Evolutionary conservation across 306 rosid genomes (phyloP).

Genomic region (Inga leiocalycina): DNA sequence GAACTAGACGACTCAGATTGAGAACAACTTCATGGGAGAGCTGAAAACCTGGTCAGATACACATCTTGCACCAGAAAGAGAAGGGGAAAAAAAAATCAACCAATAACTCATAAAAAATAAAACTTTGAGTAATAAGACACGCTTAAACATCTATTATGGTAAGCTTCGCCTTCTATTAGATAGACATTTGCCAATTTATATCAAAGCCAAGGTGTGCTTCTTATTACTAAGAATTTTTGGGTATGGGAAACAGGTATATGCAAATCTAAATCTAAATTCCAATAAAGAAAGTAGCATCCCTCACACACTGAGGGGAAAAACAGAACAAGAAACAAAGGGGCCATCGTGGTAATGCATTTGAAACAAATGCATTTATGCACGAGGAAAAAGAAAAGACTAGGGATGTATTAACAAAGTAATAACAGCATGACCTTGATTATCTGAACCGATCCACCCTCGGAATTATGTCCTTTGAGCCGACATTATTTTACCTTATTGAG

Average conservation of each 20-base stretch:
- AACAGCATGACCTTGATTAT: slow-evolving; percentile 17
- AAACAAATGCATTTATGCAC: slow-evolving; percentile 44
- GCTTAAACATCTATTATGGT: neutral
- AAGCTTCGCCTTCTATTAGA: neutral
- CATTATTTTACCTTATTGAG: slow-evolving; percentile 71
- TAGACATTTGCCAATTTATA: neutral
- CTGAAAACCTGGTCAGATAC: neutral
- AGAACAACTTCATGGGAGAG: neutral
- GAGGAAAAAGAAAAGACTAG: slow-evolving; percentile 44
- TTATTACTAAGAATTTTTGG: neutral
- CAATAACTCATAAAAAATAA: neutral
- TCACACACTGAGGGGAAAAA: slow-evolving; percentile 47
- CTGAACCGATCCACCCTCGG: slow-evolving; percentile 47
- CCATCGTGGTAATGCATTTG: slow-evolving; percentile 62
- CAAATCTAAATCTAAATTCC: slow-evolving; percentile 40
- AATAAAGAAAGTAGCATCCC: slow-evolving; percentile 41
- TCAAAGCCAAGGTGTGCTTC: neutral
- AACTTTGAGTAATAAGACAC: neutral
- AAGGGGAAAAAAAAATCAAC: neutral
- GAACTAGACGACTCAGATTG: neutral
- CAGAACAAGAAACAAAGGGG: slow-evolving; percentile 43
- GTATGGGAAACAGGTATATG: neutral
- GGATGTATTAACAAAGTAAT: slow-evolving; percentile 52
- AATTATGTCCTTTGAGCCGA: slow-evolving; percentile 12
- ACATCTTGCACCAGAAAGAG: neutral